These are phyloP conservation scores for Fusarium denticulatum DNA, from an alignment of 2,329 filamentous ascomycete species.

Conservation along the genomic window DNA sequence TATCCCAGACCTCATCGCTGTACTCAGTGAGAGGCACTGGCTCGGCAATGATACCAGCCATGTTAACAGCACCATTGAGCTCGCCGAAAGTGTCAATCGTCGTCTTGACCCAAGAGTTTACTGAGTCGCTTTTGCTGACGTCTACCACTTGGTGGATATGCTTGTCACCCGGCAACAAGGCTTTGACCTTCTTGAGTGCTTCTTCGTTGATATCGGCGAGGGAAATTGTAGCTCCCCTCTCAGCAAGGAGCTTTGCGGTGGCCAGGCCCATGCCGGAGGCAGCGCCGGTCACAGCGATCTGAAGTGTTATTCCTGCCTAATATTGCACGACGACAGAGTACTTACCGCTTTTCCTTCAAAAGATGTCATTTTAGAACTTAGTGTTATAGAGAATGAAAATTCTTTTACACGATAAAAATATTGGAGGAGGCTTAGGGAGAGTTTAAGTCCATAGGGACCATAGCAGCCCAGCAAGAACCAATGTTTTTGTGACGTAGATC, in stretches of 20 bases:
- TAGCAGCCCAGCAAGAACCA: too few species aligned
- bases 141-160: slow-evolving; percentile 21
- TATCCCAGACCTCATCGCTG: slow-evolving; percentile 54
- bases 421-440: neutral
- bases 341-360: slow-evolving; percentile 15
- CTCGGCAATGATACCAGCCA: slow-evolving; percentile 38
- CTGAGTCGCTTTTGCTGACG: slow-evolving; percentile 12
- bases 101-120: slow-evolving; percentile 43
- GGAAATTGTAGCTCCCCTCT: slow-evolving; percentile 33
- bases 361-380: neutral
- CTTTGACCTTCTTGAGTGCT: neutral
- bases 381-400: fast-evolving
- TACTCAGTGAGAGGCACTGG: slow-evolving; percentile 45
- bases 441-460: neutral
- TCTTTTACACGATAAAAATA: too few species aligned
- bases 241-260: slow-evolving; percentile 33
- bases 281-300: slow-evolving; percentile 36
- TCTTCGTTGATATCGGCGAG: slow-evolving; percentile 31
- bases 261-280: slow-evolving; percentile 35
- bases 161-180: neutral
- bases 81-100: slow-evolving; percentile 49
- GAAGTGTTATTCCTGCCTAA: neutral
- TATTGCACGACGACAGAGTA: fast-evolving
- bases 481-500: neutral
- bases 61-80: slow-evolving; percentile 57